A percentile compares a stretch with the other conserved stretches of the same genome.
Evolutionary conservation across 805 yeast genomes (phyloP).

Genomic region (Metschnikowia santaceciliae): DNA sequence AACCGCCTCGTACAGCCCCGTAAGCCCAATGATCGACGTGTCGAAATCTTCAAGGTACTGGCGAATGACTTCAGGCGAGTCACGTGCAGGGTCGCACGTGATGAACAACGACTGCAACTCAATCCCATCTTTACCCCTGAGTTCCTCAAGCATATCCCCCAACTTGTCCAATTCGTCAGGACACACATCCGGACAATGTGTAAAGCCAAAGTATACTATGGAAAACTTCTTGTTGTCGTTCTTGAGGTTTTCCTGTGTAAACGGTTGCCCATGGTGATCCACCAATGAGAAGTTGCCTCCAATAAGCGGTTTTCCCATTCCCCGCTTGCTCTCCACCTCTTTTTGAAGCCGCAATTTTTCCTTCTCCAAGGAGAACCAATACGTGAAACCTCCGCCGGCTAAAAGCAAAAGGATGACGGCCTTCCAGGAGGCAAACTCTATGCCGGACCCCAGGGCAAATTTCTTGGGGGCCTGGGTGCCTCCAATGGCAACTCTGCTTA

Average conservation of each 20-base stretch:
- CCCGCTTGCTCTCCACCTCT: constrained; percentile 81
- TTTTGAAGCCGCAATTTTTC: constrained; percentile 66
- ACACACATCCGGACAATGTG: constrained; percentile 97
- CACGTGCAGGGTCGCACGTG: constrained; percentile 97
- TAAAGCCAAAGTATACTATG: constrained; percentile 90
- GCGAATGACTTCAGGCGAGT: constrained; percentile 78
- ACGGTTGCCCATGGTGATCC: constrained; percentile 66
- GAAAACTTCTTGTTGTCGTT: constrained; percentile 64
- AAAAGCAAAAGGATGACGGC: constrained; percentile 63
- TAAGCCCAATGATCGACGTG: constrained; percentile 81
- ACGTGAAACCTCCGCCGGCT: constrained; percentile 70
- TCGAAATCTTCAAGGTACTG: constrained; percentile 87
- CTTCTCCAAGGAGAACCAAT: constrained; percentile 72
- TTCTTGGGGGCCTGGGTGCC: constrained; percentile 39
- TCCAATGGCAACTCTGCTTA: constrained; percentile 79
- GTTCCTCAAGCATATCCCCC: constrained; percentile 62
- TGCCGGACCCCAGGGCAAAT: constrained; percentile 37
- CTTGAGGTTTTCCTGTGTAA: constrained; percentile 72
- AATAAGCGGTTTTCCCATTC: constrained; percentile 86
- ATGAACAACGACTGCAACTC: constrained; percentile 82
- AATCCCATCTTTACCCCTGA: constrained; percentile 53
- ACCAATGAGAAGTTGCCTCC: constrained; percentile 83
- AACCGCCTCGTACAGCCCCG: constrained; percentile 84
- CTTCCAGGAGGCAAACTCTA: constrained; percentile 83
- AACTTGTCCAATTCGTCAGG: constrained; percentile 96